Conservation (phyloP, 2,329 filamentous ascomycete species). For the Podosphaera xanthii region DNA sequence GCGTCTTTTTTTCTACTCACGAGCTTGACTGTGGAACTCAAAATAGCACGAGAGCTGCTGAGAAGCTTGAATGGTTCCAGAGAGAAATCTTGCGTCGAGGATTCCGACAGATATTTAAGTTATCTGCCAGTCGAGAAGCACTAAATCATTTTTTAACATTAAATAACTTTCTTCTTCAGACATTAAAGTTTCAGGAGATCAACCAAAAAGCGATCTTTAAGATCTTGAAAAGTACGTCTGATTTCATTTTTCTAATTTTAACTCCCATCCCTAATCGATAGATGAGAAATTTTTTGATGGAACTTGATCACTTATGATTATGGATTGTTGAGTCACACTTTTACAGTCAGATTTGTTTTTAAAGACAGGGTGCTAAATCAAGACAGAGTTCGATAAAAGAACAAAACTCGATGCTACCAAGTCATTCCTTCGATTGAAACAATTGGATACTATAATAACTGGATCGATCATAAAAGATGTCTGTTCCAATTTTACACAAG, state of each 20-base stretch:
- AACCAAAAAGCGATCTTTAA: slow-evolving; percentile 58
- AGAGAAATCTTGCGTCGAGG: slow-evolving; percentile 37
- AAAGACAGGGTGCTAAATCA: not conserved
- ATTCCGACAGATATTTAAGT: slow-evolving; percentile 38
- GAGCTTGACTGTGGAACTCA: slow-evolving; percentile 48
- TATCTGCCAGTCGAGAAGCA: slow-evolving; percentile 38
- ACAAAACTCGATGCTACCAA: slow-evolving; percentile 49
- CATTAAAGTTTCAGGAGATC: slow-evolving; percentile 64
- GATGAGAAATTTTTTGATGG: not conserved
- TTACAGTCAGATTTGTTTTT: not conserved
- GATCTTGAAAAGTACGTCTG: slow-evolving; percentile 53
- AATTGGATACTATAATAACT: slow-evolving; percentile 36
- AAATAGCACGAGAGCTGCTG: slow-evolving; percentile 38
- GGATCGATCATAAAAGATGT: slow-evolving; percentile 51
- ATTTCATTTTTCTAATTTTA: not conserved
- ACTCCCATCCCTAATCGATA: not conserved
- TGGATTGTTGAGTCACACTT: not conserved
- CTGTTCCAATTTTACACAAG: slow-evolving; percentile 48
- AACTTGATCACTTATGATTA: not conserved
- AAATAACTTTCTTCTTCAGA: slow-evolving; percentile 55
- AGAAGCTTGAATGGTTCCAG: slow-evolving; percentile 46
- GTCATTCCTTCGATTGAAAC: slow-evolving; percentile 35
- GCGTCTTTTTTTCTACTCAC: slow-evolving; percentile 60
- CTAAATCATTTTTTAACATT: slow-evolving; percentile 45
- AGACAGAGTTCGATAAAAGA: slow-evolving; percentile 60